These are phyloP conservation scores for Amphicarpaea edgeworthii DNA, from an alignment of 306 rosid genomes.

Conservation along the genomic window DNA sequence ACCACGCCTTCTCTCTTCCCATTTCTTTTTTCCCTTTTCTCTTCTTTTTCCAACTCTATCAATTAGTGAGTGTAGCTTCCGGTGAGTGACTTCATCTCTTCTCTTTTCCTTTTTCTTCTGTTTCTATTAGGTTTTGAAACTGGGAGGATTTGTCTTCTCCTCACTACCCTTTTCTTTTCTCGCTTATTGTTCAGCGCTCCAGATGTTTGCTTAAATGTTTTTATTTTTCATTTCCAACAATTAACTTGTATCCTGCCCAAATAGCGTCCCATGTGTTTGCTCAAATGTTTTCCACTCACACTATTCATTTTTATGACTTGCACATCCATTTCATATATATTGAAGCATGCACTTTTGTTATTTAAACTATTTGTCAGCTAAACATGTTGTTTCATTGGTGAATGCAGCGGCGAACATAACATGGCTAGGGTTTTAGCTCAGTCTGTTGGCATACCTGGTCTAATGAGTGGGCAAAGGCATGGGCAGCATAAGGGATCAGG, in stretches of 20 bases:
- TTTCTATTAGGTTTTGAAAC: conserved; percentile 44
- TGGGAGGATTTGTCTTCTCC: not conserved
- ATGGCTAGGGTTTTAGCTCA: conserved; percentile 90
- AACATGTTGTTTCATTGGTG: not conserved
- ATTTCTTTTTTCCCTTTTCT: not conserved
- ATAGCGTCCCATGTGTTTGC: not conserved
- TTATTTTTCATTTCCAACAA: not conserved
- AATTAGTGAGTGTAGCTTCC: not conserved
- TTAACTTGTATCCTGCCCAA: not conserved
- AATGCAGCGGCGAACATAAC: conserved; percentile 50
- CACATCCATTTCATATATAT: not conserved
- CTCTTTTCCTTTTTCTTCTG: not conserved
- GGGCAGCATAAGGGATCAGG: conserved; percentile 66
- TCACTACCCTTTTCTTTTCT: not conserved
- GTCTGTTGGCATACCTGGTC: conserved; percentile 71
- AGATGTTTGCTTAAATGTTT: conserved; percentile 33
- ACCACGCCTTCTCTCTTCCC: not conserved
- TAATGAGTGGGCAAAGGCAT: conserved; percentile 57
- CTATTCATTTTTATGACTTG: not conserved
- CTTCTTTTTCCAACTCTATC: not conserved
- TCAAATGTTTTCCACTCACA: not conserved
- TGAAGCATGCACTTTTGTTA: not conserved
- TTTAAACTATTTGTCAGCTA: conserved; percentile 7
- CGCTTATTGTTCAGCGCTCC: not conserved
- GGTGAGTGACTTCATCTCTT: conserved; percentile 2